These are phyloP conservation scores for Phellinidium pouzarii DNA, from an alignment of 1,284 basidiomycete species.

Conservation along the genomic window DNA sequence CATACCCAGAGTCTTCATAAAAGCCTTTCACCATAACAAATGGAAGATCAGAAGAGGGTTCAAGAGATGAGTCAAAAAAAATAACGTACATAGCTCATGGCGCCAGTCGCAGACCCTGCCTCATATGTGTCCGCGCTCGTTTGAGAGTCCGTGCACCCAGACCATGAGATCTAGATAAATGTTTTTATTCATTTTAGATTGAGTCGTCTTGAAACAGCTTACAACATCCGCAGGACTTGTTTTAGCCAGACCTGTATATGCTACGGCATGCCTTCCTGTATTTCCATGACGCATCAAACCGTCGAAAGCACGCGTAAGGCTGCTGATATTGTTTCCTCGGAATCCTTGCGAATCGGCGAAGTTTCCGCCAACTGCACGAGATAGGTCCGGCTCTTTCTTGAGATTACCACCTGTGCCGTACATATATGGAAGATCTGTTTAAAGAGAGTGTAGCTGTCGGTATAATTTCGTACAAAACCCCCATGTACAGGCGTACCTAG, in stretches of 20 bases:
- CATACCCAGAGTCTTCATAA: conserved; percentile 53
- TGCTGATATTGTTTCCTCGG: neutral
- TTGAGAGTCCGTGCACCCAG: conserved; percentile 90
- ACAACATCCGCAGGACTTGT: conserved; percentile 75
- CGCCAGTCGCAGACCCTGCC: conserved; percentile 75
- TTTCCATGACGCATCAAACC: conserved; percentile 29
- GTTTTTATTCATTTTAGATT: neutral
- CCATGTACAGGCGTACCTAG: conserved; percentile 2
- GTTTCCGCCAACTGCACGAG: neutral
- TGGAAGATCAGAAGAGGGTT: conserved; percentile 1
- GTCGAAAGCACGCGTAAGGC: conserved; percentile 35
- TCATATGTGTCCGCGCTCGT: conserved; percentile 88
- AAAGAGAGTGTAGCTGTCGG: neutral
- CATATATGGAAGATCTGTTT: conserved; percentile 17
- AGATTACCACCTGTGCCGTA: conserved; percentile 13
- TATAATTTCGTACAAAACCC: neutral
- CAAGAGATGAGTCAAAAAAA: neutral
- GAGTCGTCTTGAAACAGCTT: conserved; percentile 38
- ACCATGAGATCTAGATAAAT: conserved; percentile 62
- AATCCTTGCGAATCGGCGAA: conserved; percentile 2
- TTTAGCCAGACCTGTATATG: conserved; percentile 58
- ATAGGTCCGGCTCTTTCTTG: conserved; percentile 12
- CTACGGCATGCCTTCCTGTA: conserved; percentile 47
- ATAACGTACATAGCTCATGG: conserved; percentile 57
- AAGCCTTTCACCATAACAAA: conserved; percentile 43